Evolutionary conservation across 2,329 filamentous ascomycete species (phyloP).

Genomic region (Leptographium flavum): DNA sequence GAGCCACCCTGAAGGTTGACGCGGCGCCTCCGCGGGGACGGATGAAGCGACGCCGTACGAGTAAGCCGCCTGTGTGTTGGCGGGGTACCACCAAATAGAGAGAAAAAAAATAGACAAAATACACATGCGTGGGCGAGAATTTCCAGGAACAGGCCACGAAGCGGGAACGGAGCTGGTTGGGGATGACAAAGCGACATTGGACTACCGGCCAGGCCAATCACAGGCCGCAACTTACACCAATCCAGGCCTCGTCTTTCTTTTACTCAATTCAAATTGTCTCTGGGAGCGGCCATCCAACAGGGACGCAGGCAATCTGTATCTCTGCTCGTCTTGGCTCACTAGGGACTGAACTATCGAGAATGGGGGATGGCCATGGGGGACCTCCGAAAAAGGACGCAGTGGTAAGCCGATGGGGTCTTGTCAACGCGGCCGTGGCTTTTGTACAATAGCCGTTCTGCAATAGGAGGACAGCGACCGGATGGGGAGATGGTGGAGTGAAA

Average conservation of each 20-base stretch:
- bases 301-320: not conserved
- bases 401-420: not conserved
- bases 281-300: not conserved
- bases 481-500: not conserved
- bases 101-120: not conserved
- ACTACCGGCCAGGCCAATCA: not conserved
- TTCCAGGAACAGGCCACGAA: slow-evolving; percentile 1
- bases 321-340: not conserved
- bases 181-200: too few relatives aligned
- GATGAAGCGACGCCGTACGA: not conserved
- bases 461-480: not conserved
- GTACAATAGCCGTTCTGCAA: not conserved
- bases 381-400: not conserved
- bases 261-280: not conserved
- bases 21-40: not conserved
- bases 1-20: not conserved
- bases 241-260: not conserved
- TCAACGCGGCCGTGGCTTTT: too few relatives aligned
- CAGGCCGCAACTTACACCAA: not conserved
- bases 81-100: not conserved
- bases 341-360: too few relatives aligned
- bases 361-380: too few relatives aligned
- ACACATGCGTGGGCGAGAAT: not conserved
- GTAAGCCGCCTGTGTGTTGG: not conserved
- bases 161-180: not conserved